Evolutionary conservation across 2,329 filamentous ascomycete species (phyloP), one percentile per base, ranked within the genome.

Genomic region (Stagonosporopsis chrysanthemi): DNA sequence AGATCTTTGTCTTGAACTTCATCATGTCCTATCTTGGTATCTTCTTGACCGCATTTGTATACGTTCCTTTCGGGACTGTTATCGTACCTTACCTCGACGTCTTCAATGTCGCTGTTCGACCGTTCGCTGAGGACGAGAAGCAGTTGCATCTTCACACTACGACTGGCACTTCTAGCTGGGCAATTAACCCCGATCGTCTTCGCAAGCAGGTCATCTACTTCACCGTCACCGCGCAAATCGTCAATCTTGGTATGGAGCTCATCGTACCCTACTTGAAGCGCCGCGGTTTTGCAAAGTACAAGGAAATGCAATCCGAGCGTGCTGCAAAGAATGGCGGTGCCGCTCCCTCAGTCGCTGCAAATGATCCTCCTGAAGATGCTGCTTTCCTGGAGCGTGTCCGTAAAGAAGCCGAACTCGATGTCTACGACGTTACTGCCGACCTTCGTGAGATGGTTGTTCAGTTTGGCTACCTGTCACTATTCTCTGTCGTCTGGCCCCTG

Each of bases 1-100:
- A 99, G 81, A 90, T 96, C 31, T 98, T 99, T 70, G 88, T 98
- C 14, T 86, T 98, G 70, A 96, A 97, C 80, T 97, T 97, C 78
- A 94, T 98, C 77, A 96, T 92, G 6, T 96, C 93, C 0, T 98
- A 97, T 74, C 87, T 96, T 49, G 90, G 92, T 1, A 88, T 74
- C 44, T 88, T 96, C 71, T 84, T 98, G 17, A 97, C 93, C 0
- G 91, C 93, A 0, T 98, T 97, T 67, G 87, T 97, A 61, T 98
- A 97, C 69, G 91, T 97, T 19, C 94, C 94, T 0, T 98, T 98
- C 68, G 94, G 91, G 14, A 86, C 88, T 58, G 77, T 92, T 42
- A 86, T 99, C 11, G 87, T 95, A 0, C 94, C 95, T 0, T 90
- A 96, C 71, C 86, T 99, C 4, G 88, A 96, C 66, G 80, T 97